These are phyloP conservation scores for Ascochyta viciae-villosae DNA, from an alignment of 2,329 filamentous ascomycete genomes.

Conservation along the genomic window DNA sequence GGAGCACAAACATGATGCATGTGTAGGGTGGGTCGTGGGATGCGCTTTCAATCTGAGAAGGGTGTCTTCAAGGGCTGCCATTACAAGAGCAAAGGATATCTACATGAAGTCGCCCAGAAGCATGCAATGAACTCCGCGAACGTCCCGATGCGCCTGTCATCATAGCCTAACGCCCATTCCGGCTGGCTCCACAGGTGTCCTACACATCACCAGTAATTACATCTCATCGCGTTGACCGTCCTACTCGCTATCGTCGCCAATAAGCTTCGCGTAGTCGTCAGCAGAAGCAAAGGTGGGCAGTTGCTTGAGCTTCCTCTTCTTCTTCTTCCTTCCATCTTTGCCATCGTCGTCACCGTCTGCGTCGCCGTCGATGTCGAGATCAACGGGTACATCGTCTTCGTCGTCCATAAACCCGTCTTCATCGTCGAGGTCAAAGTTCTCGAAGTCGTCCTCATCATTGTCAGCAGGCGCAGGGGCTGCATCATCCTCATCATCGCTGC, in stretches of 20 bases:
- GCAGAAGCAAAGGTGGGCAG: slow-evolving; percentile 91
- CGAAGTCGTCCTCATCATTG: slow-evolving; percentile 47
- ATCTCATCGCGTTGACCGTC: not conserved
- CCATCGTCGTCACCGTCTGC: slow-evolving; percentile 50
- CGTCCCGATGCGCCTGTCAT: slow-evolving; percentile 20
- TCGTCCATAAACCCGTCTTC: slow-evolving; percentile 63
- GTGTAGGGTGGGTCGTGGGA: too few species aligned
- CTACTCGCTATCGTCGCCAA: slow-evolving; percentile 62
- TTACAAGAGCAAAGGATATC: slow-evolving; percentile 44
- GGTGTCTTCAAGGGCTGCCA: slow-evolving; percentile 17
- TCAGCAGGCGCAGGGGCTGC: slow-evolving; percentile 52
- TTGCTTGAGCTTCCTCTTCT: slow-evolving; percentile 84
- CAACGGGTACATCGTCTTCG: slow-evolving; percentile 62
- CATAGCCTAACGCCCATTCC: slow-evolving; percentile 18
- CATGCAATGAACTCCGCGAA: slow-evolving; percentile 17
- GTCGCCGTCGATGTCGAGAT: slow-evolving; percentile 52
- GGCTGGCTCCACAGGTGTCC: slow-evolving; percentile 19
- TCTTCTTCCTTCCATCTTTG: slow-evolving; percentile 60
- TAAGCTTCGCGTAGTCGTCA: slow-evolving; percentile 89
- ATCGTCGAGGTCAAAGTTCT: slow-evolving; percentile 56
- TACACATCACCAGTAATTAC: slow-evolving; percentile 17
- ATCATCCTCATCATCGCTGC: slow-evolving; percentile 57
- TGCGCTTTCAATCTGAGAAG: not conserved
- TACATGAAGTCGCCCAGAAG: slow-evolving; percentile 30
- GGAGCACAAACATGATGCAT: too few species aligned